Evolutionary conservation across 257 asterid species (phyloP), one percentile per base, ranked within the genome.

Genomic region (Solanum clarkiae): DNA sequence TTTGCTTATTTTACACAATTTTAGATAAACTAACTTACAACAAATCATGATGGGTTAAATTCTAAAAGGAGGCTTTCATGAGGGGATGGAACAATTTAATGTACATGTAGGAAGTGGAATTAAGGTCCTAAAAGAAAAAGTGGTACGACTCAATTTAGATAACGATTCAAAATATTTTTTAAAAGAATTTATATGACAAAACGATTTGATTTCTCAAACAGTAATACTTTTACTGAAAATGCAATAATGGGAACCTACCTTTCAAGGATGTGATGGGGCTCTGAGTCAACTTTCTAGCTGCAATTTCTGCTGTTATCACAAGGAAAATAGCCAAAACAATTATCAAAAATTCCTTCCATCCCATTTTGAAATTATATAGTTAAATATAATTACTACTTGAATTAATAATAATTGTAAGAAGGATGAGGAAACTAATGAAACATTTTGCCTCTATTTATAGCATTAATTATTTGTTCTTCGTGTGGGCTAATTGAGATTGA

Each of bases 281-380:
- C n/a, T 87, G 85, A 13, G 71, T 70, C 65, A 87, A 71, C 11
- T 87, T 83, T 29, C 86, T 80, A 8, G 80, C 87, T 9, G 89
- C 79, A 8, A 84, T 85, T 29, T 84, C 44, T 5, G 85, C 59
- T 22, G 84, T 49, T 26, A 71, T 84, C 40, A 84, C 54, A 45
- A 80, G 40, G 29, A 71, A 53, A 18, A 81, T 29, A 81, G 86
- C 87, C 51, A 84, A 26, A 12, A 51, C 82, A 44, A 87, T 60
- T 24, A 80, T 36, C 26, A 84, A 14, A n/a, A 68, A 9, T 45
- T 47, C 24, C 82, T 84, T 80, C 22, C 8, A 68, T 9, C 85
- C 79, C 89, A 84, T 86, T 40, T 63, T 66, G 17, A 14, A 22
- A 22, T 7, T 62, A 63, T 62, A 7, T 17, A 56, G 11, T 53